A percentile compares a stretch with the other conserved stretches of the same genome.
phyloP scores from a whole-genome alignment of 2,329 filamentous ascomycete species.

The Alternaria arbusti region DNA sequence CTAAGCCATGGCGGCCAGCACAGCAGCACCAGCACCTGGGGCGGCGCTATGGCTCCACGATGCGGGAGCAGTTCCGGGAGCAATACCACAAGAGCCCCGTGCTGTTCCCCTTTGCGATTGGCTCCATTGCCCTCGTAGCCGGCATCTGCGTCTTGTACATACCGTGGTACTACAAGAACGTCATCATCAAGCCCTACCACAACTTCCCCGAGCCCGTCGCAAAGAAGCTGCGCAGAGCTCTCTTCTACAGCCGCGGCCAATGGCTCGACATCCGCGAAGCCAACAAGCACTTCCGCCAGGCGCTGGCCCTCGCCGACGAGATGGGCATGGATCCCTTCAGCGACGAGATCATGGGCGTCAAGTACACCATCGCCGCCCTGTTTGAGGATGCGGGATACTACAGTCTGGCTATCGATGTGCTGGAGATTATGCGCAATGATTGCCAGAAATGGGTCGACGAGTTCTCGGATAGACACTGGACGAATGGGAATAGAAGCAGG shows the following conservation, averaged over 20 bases:
- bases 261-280: conserved; percentile 76
- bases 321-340: conserved; percentile 85
- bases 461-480: conserved; percentile 50
- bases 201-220: conserved; percentile 73
- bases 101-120: conserved; percentile 45
- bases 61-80: conserved; percentile 35
- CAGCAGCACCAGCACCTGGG: conserved; percentile 38
- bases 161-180: conserved; percentile 55
- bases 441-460: conserved; percentile 61
- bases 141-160: conserved; percentile 50
- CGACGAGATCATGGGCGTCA: conserved; percentile 88
- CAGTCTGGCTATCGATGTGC: conserved; percentile 73
- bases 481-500: conserved; percentile 62
- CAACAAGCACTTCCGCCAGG: conserved; percentile 81
- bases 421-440: conserved; percentile 78
- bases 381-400: conserved; percentile 78
- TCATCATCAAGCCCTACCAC: conserved; percentile 58
- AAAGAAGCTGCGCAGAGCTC: conserved; percentile 77
- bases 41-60: conserved; percentile 36
- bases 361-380: conserved; percentile 79
- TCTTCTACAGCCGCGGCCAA: conserved; percentile 77
- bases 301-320: conserved; percentile 75
- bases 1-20: conserved; percentile 31
- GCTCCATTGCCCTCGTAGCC: conserved; percentile 48
- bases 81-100: conserved; percentile 50